Conservation (phyloP, 805 yeast species). For the Wickerhamiella sergipiensis region DNA sequence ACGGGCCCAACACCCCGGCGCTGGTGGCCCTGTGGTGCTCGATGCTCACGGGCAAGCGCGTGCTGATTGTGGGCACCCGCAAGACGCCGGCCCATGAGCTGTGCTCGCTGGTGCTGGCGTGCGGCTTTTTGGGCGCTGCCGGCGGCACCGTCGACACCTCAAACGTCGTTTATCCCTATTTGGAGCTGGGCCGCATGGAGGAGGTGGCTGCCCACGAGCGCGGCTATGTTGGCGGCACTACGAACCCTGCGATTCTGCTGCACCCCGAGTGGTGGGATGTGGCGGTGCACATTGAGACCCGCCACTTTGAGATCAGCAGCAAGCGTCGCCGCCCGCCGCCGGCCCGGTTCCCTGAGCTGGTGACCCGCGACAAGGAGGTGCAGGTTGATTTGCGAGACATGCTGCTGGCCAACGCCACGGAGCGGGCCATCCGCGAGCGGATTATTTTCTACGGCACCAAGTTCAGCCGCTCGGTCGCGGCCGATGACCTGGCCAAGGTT, state of each 20-base stretch:
- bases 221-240: constrained; percentile 45
- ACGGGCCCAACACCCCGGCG: constrained; percentile 43
- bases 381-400: background rate
- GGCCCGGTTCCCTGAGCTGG: background rate
- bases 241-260: constrained; percentile 43
- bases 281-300: constrained; percentile 37
- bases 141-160: constrained; percentile 38
- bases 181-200: constrained; percentile 42
- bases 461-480: constrained; percentile 5
- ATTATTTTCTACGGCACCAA: constrained; percentile 1
- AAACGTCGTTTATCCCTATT: constrained; percentile 40
- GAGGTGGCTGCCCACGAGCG: constrained; percentile 35
- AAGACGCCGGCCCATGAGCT: constrained; percentile 38
- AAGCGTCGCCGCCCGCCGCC: background rate
- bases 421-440: constrained; percentile 6
- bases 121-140: constrained; percentile 38
- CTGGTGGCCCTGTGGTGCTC: constrained; percentile 39
- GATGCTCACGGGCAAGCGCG: constrained; percentile 37
- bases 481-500: constrained; percentile 3
- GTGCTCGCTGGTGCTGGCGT: constrained; percentile 36
- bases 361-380: background rate
- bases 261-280: constrained; percentile 45
- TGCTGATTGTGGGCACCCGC: constrained; percentile 30
- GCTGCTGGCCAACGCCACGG: background rate
- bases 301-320: constrained; percentile 23